These are phyloP conservation scores for Coemansia sp. DNA, from an alignment of 192 early-diverging fungal genomes.

Conservation along the genomic window DNA sequence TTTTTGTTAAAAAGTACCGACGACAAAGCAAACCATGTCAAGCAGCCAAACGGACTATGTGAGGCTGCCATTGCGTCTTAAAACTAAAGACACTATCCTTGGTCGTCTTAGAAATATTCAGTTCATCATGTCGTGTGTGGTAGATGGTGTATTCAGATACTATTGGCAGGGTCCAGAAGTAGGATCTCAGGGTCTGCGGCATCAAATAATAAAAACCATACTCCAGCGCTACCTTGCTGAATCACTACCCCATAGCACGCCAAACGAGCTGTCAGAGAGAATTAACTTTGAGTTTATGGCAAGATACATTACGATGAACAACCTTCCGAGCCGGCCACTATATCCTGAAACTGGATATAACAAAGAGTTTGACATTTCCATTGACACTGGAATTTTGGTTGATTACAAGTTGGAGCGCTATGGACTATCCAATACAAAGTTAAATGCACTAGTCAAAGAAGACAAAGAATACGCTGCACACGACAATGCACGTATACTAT, in stretches of 20 bases:
- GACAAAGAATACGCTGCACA: constrained; percentile 12
- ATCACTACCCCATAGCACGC: constrained; percentile 35
- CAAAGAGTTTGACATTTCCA: constrained; percentile 30
- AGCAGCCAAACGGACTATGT: constrained; percentile 8
- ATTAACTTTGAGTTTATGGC: constrained; percentile 38
- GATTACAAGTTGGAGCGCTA: constrained; percentile 25
- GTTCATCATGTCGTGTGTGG: constrained; percentile 21
- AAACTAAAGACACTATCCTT: constrained; percentile 24
- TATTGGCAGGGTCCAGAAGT: constrained; percentile 39
- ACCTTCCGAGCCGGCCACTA: constrained; percentile 24
- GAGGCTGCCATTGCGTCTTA: constrained; percentile 24
- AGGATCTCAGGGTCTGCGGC: constrained; percentile 26
- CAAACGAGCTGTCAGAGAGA: constrained; percentile 24
- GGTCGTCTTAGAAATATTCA: constrained; percentile 36
- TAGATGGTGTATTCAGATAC: constrained; percentile 22
- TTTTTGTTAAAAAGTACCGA: neutral
- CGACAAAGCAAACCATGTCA: neutral
- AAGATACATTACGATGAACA: constrained; percentile 41
- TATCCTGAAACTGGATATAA: constrained; percentile 19
- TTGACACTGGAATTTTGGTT: neutral
- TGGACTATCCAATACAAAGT: constrained; percentile 22
- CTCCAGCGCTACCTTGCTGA: constrained; percentile 33
- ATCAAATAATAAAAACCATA: constrained; percentile 39
- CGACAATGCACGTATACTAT: constrained; percentile 20
- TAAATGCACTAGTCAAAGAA: constrained; percentile 17